A percentile compares a stretch with the other conserved stretches of the same genome.
These are phyloP conservation scores for Hemisphaericaspora subhashii DNA, from an alignment of 1,139 yeast genomes.

Conservation along the genomic window DNA sequence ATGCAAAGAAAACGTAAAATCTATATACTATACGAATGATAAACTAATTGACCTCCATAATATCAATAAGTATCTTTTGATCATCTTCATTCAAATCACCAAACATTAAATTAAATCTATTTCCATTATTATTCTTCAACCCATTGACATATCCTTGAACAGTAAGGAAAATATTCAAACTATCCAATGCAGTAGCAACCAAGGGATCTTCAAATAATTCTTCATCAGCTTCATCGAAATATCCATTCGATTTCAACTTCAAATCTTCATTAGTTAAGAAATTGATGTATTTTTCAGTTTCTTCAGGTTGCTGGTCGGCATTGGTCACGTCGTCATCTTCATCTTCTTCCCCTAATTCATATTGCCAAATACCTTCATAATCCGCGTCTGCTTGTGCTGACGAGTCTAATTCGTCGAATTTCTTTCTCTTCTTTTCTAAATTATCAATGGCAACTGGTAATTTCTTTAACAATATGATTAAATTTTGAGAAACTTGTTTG, in stretches of 20 bases:
- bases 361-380: slow-evolving; percentile 20
- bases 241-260: slow-evolving; percentile 37
- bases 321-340: slow-evolving; percentile 44
- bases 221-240: slow-evolving; percentile 50
- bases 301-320: slow-evolving; percentile 16
- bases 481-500: slow-evolving; percentile 13
- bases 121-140: slow-evolving; percentile 14
- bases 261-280: slow-evolving; percentile 20
- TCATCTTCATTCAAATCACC: slow-evolving; percentile 16
- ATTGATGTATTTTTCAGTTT: slow-evolving; percentile 9
- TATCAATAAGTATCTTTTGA: slow-evolving; percentile 12
- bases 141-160: slow-evolving; percentile 12
- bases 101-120: slow-evolving; percentile 17
- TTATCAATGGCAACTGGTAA: slow-evolving; percentile 71
- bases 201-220: slow-evolving; percentile 78
- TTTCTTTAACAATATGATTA: slow-evolving; percentile 36
- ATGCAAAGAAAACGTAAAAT: neutral
- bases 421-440: slow-evolving; percentile 61
- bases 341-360: slow-evolving; percentile 12
- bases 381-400: slow-evolving; percentile 15
- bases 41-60: slow-evolving; percentile 10
- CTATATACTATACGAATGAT: neutral
- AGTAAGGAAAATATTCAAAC: slow-evolving; percentile 50
- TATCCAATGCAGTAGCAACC: slow-evolving; percentile 74
- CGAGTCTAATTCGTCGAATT: slow-evolving; percentile 41